phyloP scores from a whole-genome alignment of 352 stramenopile genomes.

The Pythium dissotocum region DNA sequence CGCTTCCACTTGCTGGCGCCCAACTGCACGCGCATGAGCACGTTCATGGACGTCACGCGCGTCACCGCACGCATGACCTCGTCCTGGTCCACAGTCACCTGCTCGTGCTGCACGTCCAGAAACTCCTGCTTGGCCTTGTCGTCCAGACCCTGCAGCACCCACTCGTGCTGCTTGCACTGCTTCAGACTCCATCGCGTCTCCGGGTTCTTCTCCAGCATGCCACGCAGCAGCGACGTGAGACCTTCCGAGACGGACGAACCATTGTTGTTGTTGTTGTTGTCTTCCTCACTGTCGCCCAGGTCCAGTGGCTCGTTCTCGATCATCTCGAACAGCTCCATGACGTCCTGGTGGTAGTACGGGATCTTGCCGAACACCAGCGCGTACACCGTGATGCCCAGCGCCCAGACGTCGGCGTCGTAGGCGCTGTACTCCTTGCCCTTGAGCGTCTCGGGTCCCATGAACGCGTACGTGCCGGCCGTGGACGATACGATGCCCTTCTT shows the following conservation, averaged over 20 bases:
- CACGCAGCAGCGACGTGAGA: conserved; percentile 49
- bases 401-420: conserved; percentile 87
- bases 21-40: conserved; percentile 78
- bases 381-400: conserved; percentile 83
- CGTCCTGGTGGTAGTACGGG: conserved; percentile 82
- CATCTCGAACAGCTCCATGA: conserved; percentile 83
- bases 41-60: conserved; percentile 69
- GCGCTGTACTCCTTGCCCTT: conserved; percentile 79
- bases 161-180: conserved; percentile 69
- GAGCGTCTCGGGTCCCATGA: conserved; percentile 83
- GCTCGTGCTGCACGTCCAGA: conserved; percentile 46
- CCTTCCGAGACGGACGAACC: conserved; percentile 34
- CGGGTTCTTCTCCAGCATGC: conserved; percentile 75
- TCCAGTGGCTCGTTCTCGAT: conserved; percentile 64
- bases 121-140: conserved; percentile 43
- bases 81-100: conserved; percentile 56
- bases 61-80: conserved; percentile 74
- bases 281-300: conserved; percentile 23
- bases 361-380: conserved; percentile 78
- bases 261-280: conserved; percentile 30
- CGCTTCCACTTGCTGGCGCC: conserved; percentile 77
- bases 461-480: conserved; percentile 83
- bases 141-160: conserved; percentile 61
- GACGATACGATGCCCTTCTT: conserved; percentile 79
- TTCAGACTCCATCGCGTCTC: conserved; percentile 67